phyloP scores from a whole-genome alignment of 345 rosid species.

The Euphorbia pulcherrima region DNA sequence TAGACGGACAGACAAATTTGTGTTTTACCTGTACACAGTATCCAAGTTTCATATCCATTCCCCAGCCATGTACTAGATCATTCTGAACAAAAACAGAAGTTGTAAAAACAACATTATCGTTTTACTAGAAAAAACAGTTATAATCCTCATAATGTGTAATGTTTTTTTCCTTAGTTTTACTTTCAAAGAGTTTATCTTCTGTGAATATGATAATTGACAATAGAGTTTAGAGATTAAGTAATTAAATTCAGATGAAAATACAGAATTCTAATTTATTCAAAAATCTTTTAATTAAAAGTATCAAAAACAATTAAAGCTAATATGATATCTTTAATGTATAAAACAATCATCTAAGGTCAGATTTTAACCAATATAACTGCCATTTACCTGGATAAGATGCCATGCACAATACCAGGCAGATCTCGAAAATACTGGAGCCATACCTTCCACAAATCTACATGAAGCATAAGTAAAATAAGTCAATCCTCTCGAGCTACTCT shows the following conservation, averaged over 20 bases:
- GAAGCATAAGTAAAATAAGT: conserved; percentile 10
- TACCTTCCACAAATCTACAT: conserved; percentile 91
- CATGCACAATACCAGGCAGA: conserved; percentile 98
- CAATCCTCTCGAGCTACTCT: neutral
- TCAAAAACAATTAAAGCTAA: neutral
- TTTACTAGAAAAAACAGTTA: neutral
- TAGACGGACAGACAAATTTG: neutral
- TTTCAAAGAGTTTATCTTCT: neutral
- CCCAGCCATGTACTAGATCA: conserved; percentile 98
- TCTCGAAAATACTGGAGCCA: conserved; percentile 99
- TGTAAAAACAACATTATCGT: neutral
- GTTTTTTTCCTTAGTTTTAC: too few relatives aligned
- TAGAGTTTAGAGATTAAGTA: too few relatives aligned
- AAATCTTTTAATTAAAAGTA: too few relatives aligned
- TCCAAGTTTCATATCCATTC: conserved; percentile 96
- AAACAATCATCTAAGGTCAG: neutral
- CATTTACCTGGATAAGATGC: conserved; percentile 92
- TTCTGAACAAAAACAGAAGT: conserved; percentile 44
- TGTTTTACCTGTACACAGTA: conserved; percentile 87
- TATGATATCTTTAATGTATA: neutral
- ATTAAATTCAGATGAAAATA: too few relatives aligned
- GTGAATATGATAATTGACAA: too few relatives aligned
- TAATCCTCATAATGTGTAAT: neutral
- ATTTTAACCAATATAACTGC: neutral
- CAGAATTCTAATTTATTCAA: too few relatives aligned